Base-by-base conservation (phyloP, 129 eudicot genomes). In the Scalesia atractyloides region DNA sequence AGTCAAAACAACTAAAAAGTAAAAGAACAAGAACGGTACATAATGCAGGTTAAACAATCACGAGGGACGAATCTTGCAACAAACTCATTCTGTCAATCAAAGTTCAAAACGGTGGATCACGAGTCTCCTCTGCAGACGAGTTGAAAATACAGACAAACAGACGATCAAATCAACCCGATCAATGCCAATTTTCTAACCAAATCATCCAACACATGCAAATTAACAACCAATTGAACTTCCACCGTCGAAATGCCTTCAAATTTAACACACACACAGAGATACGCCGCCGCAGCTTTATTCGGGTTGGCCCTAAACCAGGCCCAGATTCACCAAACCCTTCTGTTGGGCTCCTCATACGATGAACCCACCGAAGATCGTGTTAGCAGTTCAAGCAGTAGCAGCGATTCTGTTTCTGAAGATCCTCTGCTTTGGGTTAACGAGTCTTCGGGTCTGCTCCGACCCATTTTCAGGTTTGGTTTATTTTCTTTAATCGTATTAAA, bases 261-360 rank as follows among this genome's bases (percentile, higher is more conserved):
- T 37, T 78, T 95, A 77, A 79, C 96, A 48, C 86, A 88, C 73
- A 80, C 86, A 69, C 94, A 95, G 82, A 81, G 85, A 43, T 95
- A 95, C 70, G 99, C 97, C 1, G 96, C 97, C 19, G 97, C 85
- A 49, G 91, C 95, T 18, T 83, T 95, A 53, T 91, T 90, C 61
- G 96, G 91, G 13, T 48, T 95, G 81, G 91, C 99, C 33, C 81
- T 95, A 41, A 84, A 85, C 88, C 91, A 88, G 66, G 89, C 96
- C 33, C 99, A 91, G 56, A 80, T 80, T 34, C 96, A 88, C 69
- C 99, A 95, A 85, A 81, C 96, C 11, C 75, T 70, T 15, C 91
- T 88, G 7, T 78, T 95, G 53, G 95, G 94, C 2, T 70, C 76
- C 3, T 53, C 80, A 70, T 15, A 51, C 74, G 74, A 64, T 52